Base-by-base conservation (phyloP, 192 early-diverging fungal species). In the Backusella morwellensis region DNA sequence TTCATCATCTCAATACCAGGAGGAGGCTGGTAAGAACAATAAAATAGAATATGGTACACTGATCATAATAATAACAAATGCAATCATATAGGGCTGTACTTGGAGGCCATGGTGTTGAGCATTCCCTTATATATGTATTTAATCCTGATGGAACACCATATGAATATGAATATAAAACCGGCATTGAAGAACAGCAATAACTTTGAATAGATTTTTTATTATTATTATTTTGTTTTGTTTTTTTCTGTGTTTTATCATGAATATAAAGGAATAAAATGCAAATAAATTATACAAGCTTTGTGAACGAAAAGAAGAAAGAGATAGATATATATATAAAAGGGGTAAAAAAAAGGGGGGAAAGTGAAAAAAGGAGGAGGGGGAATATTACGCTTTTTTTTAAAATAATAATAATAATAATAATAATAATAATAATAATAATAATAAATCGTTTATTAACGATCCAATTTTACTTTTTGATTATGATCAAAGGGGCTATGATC, bases 381-480 rank as follows among this genome's bases (percentile, higher is more conserved):
- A 44, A 72, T 29, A 19, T 19, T 44, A 44, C 42, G 42, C 14
- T 44, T 44, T 17, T 44, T 44, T 44, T 67, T 67, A 19, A 0
- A 3, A 21, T 8, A 23, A 3, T 66, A n/a, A 41, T 35, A 23
- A 21, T 41, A 26, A 40, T 66, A n/a, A 41, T 35, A 23, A 21
- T 41, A 26, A 40, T 41, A 23, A 4, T 40, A 44, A 44, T 44
- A 11, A 44, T 44, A 50, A 1, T n/a, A 50, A 50, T 44, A 50
- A 17, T n/a, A 50, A 50, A 59, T 59, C 6, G 29, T 23, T 8
- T 19, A 44, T 44, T 63, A 74, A 35, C 50, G 47, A 38, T 74
- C 72, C 29, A 74, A 59, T 19, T 74, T 50, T 34, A 59, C 35
- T 50, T 74, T 74, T 35, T 74, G 44, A 68, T 42, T 56, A 40